phyloP scores from a whole-genome alignment of 257 asterid species.

The Hygrophila difformis region DNA sequence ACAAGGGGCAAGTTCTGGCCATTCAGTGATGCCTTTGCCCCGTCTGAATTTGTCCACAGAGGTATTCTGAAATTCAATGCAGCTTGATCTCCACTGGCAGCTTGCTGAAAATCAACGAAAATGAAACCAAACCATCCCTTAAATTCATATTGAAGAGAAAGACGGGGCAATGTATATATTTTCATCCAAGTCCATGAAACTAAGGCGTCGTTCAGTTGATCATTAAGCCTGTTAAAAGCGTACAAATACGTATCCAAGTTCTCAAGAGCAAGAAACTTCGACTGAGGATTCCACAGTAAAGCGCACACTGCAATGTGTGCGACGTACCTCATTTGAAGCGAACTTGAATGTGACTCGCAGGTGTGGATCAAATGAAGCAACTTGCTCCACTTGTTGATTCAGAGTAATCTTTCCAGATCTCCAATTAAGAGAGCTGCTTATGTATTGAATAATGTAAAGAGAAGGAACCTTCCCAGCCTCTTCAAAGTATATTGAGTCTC shows the following conservation, averaged over 20 bases:
- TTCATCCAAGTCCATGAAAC: no score
- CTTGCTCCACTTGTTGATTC: conserved; percentile 40
- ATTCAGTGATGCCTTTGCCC: conserved; percentile 45
- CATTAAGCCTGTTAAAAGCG: no score
- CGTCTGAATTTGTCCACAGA: conserved; percentile 5
- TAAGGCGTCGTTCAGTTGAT: no score
- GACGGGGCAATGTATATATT: no score
- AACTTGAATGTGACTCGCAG: conserved; percentile 42
- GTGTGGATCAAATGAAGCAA: conserved; percentile 57
- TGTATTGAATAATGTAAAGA: conserved; percentile 70
- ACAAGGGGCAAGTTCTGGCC: conserved; percentile 30
- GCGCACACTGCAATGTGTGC: no score
- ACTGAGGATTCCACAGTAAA: no score
- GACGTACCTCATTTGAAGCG: conserved; percentile 33
- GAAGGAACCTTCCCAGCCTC: conserved; percentile 45
- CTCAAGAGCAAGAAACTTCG: no score
- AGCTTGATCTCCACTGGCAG: not conserved
- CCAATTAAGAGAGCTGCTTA: conserved; percentile 70
- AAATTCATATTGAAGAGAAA: no score
- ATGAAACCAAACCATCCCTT: no score
- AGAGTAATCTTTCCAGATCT: conserved; percentile 34
- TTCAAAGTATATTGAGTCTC: conserved; percentile 89
- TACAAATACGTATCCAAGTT: no score
- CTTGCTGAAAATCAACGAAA: not conserved
- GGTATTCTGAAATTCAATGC: not conserved